Conservation (phyloP, 2,329 filamentous ascomycete species). For the Arthrobotrys musiformis region DNA sequence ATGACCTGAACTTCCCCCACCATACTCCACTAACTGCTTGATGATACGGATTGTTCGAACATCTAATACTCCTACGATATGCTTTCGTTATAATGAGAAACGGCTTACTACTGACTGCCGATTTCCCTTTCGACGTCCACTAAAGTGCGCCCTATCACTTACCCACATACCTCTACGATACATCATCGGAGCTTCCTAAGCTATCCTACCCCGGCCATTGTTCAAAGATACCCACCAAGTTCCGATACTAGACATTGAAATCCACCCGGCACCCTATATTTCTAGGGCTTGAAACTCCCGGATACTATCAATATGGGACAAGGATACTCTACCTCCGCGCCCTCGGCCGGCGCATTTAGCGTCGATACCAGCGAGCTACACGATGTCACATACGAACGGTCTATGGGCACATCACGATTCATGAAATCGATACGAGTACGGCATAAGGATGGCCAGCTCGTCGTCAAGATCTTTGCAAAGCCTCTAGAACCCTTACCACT, state of each 20-base stretch:
- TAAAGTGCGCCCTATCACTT: slow-evolving; percentile 24
- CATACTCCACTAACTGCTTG: too few relatives aligned
- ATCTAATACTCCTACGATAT: not conserved
- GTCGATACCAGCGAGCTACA: slow-evolving; percentile 93
- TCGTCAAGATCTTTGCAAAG: slow-evolving; percentile 95
- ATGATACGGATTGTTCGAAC: slow-evolving; percentile 30
- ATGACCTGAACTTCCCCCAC: slow-evolving; percentile 6
- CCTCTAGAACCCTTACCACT: slow-evolving; percentile 79
- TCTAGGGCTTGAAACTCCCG: slow-evolving; percentile 58
- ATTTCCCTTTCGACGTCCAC: slow-evolving; percentile 38
- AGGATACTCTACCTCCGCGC: slow-evolving; percentile 76
- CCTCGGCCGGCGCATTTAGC: slow-evolving; percentile 74
- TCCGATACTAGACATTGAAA: slow-evolving; percentile 56
- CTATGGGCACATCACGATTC: slow-evolving; percentile 88
- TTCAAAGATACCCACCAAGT: not conserved
- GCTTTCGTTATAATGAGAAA: slow-evolving; percentile 46
- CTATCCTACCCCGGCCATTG: not conserved
- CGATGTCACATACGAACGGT: slow-evolving; percentile 90
- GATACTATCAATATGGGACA: slow-evolving; percentile 77
- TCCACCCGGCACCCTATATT: slow-evolving; percentile 30
- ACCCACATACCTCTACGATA: not conserved
- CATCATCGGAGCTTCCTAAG: not conserved
- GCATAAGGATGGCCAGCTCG: slow-evolving; percentile 87
- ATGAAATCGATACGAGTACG: slow-evolving; percentile 96
- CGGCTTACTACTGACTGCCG: not conserved